Base-by-base conservation (phyloP, 1,284 basidiomycete species). In the Entoloma clypeatum region DNA sequence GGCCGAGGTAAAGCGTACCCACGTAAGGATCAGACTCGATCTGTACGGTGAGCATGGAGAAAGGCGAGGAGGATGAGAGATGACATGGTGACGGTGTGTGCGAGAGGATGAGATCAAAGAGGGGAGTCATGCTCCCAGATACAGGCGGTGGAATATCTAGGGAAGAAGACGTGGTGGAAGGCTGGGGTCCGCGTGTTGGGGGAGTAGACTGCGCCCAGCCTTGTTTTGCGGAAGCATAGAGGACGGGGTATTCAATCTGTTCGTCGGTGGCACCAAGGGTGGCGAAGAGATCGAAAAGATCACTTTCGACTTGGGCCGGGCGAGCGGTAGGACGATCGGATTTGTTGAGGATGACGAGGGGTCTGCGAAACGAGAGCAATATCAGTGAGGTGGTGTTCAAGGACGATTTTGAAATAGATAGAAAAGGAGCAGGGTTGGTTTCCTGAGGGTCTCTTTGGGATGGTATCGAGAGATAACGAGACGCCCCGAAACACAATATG, bases 141-240 rank as follows among this genome's bases (percentile, higher is more conserved):
- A 30, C 30, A 29, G 39, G 43, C 19, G 13, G 18, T 6, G 35
- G 17, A 18, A 26, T 38, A n/a, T 37, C 35, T 5, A 14, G 25
- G n/a, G 47, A 47, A n/a, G 39, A 39, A 6, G 49, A 17, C 14
- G 48, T 46, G 8, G 45, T n/a, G 30, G 36, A 45, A n/a, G 29
- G 24, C 28, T 31, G 35, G 36, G 37, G 44, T 14, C 52, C 29
- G 30, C 54, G 21, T 28, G 37, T 27, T 33, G 56, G 47, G 44
- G 59, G 53, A 31, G 59, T 42, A 10, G 55, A 42, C 44, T 63
- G 54, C 7, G 68, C 71, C 71, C 69, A 72, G 14, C 69, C 71
- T 51, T 71, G 66, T 39, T 73, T 73, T 3, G 69, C 69, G 22
- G 69, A 71, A 10, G 69, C 67, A 45, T 73, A 73, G 33, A 73